Conservation (phyloP, 306 rosid genomes). For the Casuarina equisetifolia region DNA sequence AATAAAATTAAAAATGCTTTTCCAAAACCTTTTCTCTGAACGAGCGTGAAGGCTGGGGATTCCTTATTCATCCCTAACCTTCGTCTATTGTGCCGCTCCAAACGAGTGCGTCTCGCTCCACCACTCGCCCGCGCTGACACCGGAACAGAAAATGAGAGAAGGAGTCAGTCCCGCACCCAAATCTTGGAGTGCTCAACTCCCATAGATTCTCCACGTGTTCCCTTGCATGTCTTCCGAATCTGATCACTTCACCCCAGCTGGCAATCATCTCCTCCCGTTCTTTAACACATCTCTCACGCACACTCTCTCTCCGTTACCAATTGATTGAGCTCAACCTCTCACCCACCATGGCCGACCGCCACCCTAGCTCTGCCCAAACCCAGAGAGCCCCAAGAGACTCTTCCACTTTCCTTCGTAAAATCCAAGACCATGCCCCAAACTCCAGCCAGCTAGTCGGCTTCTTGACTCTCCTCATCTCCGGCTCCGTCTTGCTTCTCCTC, state of each 20-base stretch:
- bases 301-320: not conserved
- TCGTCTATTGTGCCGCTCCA: too few relatives aligned
- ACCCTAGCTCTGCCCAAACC: constrained; percentile 27
- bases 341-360: constrained; percentile 58
- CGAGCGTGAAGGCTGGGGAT: too few relatives aligned
- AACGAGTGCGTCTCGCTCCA: too few relatives aligned
- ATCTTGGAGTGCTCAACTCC: constrained; percentile 1
- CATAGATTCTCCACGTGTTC: constrained; percentile 44
- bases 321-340: not conserved
- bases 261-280: not conserved
- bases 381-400: constrained; percentile 22
- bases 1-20: too few relatives aligned
- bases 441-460: constrained; percentile 56
- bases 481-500: constrained; percentile 55
- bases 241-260: constrained; percentile 33
- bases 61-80: too few relatives aligned
- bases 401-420: constrained; percentile 31
- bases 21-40: too few relatives aligned
- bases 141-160: constrained; percentile 10
- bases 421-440: constrained; percentile 50
- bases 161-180: constrained; percentile 25
- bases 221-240: constrained; percentile 44
- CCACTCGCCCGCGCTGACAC: too few relatives aligned
- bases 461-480: constrained; percentile 52
- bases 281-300: not conserved